Evolutionary conservation across 1,284 basidiomycete species (phyloP).

Genomic region (Austropuccinia psidii): DNA sequence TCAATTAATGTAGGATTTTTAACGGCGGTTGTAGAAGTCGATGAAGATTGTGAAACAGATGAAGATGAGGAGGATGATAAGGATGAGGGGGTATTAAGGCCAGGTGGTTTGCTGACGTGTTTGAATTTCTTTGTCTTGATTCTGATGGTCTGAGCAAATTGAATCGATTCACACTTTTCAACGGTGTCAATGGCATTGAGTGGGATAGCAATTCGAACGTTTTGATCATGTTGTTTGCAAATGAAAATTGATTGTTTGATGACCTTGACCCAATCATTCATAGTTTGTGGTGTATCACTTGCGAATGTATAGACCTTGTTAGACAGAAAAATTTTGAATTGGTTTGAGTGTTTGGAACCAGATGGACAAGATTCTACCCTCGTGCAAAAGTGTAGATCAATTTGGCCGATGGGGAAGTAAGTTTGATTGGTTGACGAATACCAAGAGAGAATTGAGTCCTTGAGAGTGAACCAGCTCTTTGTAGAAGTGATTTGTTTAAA

Average conservation of each 20-base stretch:
- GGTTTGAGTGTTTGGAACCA: conserved; percentile 57
- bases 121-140: conserved; percentile 54
- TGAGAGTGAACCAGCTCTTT: conserved; percentile 87
- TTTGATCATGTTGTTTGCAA: conserved; percentile 89
- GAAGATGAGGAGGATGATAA: not conserved
- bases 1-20: conserved; percentile 55
- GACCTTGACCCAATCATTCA: conserved; percentile 71
- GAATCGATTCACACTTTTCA: conserved; percentile 75
- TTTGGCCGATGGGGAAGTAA: conserved; percentile 90
- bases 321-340: conserved; percentile 47
- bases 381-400: conserved; percentile 84
- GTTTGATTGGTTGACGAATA: conserved; percentile 71
- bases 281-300: conserved; percentile 44
- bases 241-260: conserved; percentile 82
- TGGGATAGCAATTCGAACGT: conserved; percentile 92
- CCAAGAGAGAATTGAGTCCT: conserved; percentile 89
- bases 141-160: conserved; percentile 89
- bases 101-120: not conserved
- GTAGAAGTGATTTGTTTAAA: conserved; percentile 72
- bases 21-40: conserved; percentile 52
- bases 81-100: not conserved
- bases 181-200: conserved; percentile 81
- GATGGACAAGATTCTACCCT: conserved; percentile 71
- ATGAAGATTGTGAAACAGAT: conserved; percentile 57
- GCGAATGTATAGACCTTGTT: conserved; percentile 46